Conservation (phyloP, 2,329 filamentous ascomycete species). For the Sporothrix pallida region DNA sequence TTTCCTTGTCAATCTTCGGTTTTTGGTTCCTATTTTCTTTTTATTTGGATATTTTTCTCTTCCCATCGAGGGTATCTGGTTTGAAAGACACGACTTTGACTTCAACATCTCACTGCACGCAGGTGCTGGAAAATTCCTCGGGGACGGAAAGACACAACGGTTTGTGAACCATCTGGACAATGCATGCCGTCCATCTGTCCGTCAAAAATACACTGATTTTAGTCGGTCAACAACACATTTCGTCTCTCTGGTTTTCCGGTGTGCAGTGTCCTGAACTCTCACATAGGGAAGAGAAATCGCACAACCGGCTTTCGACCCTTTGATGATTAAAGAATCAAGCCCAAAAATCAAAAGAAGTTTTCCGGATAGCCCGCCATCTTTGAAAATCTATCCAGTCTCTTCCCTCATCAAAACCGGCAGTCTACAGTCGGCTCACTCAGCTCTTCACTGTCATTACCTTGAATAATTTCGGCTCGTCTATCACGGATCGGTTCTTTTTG, state of each 20-base stretch:
- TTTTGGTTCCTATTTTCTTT: slow-evolving; percentile 8
- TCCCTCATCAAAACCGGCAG: neutral
- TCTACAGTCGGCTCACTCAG: neutral
- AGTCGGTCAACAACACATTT: slow-evolving; percentile 17
- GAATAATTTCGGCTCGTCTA: neutral
- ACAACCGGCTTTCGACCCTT: neutral
- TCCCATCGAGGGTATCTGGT: neutral
- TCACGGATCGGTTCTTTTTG: neutral
- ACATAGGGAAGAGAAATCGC: neutral
- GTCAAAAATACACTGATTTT: slow-evolving; percentile 43
- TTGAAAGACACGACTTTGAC: neutral
- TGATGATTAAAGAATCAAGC: neutral
- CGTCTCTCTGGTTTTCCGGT: neutral
- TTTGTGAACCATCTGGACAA: slow-evolving; percentile 52
- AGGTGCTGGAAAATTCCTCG: neutral
- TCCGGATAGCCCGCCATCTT: neutral
- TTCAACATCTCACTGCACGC: neutral
- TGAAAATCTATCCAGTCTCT: neutral
- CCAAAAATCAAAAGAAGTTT: neutral
- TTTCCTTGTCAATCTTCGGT: neutral
- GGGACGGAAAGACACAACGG: slow-evolving; percentile 42
- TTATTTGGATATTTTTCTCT: neutral
- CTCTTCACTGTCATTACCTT: neutral
- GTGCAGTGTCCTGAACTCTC: neutral
- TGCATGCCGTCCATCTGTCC: slow-evolving; percentile 55